phyloP scores from a whole-genome alignment of 306 rosid genomes.

The Sicyos baderoa region DNA sequence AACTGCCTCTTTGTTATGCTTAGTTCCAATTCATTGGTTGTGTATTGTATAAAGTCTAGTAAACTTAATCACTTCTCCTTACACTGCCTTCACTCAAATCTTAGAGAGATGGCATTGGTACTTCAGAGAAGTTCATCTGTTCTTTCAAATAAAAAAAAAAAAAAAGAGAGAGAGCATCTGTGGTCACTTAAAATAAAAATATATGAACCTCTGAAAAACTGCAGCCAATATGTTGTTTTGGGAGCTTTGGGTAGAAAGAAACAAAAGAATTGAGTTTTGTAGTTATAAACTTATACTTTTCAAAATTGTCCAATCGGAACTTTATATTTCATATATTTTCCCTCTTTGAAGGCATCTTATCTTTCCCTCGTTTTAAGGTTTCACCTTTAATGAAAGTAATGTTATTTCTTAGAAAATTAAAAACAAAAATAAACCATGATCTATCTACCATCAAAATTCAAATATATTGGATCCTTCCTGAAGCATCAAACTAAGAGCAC shows the following conservation, averaged over 20 bases:
- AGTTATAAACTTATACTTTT: background rate
- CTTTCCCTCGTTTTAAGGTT: background rate
- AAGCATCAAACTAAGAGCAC: constrained; percentile 1
- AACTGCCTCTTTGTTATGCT: background rate
- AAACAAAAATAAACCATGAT: background rate
- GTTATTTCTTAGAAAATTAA: background rate
- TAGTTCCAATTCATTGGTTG: background rate
- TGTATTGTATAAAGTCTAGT: background rate
- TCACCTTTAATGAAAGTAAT: background rate
- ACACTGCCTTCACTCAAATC: background rate
- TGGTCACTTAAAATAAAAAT: background rate
- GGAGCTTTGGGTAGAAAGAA: background rate
- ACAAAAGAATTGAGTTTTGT: background rate
- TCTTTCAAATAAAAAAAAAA: too few relatives aligned
- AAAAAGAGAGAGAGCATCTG: background rate
- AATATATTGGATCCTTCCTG: background rate
- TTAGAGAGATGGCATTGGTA: background rate
- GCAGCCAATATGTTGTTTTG: background rate
- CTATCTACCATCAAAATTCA: background rate
- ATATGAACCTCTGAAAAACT: background rate
- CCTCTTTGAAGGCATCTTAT: background rate
- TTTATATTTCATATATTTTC: background rate
- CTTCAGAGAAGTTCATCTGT: background rate
- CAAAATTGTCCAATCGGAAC: background rate
- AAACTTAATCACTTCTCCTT: background rate